Base-by-base conservation (phyloP, 306 rosid species). In the Adenanthera pavonina region DNA sequence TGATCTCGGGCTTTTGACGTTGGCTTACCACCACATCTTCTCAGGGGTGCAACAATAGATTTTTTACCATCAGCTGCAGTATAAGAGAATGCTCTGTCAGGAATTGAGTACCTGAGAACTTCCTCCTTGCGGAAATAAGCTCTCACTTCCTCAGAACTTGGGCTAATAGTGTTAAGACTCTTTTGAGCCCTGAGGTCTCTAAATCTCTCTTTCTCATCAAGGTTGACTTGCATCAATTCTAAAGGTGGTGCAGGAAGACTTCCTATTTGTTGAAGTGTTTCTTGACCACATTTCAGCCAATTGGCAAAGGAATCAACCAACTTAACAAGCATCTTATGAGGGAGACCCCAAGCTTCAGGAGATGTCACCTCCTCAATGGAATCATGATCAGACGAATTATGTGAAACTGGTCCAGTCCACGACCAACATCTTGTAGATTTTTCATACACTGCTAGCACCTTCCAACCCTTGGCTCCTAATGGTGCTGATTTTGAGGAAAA, bases 11-110 rank as follows among this genome's bases (percentile, higher is more conserved):
- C 99, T 88, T 96, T 96, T 38, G 99, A 92, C 25, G 99, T 96
- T 84, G 99, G 99, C 94, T 96, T 96, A 59, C 99, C 99, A 5
- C 99, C 99, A 11, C 99, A 91, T 86, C 99, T 89, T 88, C 98
- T 90, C 90, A 96, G 85, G 59, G 99, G 99, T 75, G 99, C 99
- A 73, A 96, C 99, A 61, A 96, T 94, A 36, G 99, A 96, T 71
- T 92, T 96, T 82, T 89, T 96, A 77, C 99, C 98, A 85, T 96
- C 99, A 75, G 99, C 98, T 72, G 98, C 94, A 7, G 95, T 96
- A 86, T 96, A 96, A 54, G 97, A 91, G 83, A 96, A 96, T 53
- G 98, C 99, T 79, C 99, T 89, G 59, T 94, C 99, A n/a, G 99
- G 99, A 83, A 96, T 92, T 36, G 98, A 96, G 88, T 96, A 96